These are phyloP conservation scores for Lachancea sp. DNA, from an alignment of 805 yeast genomes.

Conservation along the genomic window DNA sequence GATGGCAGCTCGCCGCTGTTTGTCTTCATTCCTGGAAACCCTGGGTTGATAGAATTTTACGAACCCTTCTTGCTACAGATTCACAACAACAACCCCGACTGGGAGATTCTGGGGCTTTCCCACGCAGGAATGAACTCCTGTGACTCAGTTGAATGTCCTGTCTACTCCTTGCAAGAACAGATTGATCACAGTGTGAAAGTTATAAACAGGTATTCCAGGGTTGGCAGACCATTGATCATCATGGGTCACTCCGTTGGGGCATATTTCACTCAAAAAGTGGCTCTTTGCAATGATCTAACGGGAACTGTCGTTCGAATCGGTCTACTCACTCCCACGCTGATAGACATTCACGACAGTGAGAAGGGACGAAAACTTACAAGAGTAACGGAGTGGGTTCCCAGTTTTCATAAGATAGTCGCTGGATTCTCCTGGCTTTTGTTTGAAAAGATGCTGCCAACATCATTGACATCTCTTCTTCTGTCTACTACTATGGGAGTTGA, in stretches of 20 bases:
- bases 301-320: constrained; percentile 43
- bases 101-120: constrained; percentile 54
- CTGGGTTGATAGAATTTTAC: constrained; percentile 65
- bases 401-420: constrained; percentile 30
- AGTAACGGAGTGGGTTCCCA: constrained; percentile 21
- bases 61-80: constrained; percentile 43
- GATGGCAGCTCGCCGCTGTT: constrained; percentile 34
- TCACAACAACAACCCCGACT: constrained; percentile 37
- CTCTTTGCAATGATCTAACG: constrained; percentile 21
- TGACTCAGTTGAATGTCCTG: constrained; percentile 12
- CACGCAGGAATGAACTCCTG: constrained; percentile 51
- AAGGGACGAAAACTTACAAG: constrained; percentile 34
- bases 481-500: constrained; percentile 25
- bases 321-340: constrained; percentile 63
- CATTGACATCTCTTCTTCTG: constrained; percentile 21
- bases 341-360: constrained; percentile 46
- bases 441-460: constrained; percentile 25
- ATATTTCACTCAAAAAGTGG: constrained; percentile 52
- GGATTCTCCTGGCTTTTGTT: constrained; percentile 22
- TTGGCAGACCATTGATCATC: constrained; percentile 25
- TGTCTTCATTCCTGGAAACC: constrained; percentile 69
- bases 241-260: constrained; percentile 72
- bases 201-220: constrained; percentile 33
- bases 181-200: constrained; percentile 50
- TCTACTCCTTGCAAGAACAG: constrained; percentile 47